These are phyloP conservation scores for Cyclotella cryptica DNA, from an alignment of 108 stramenopile species.

Conservation along the genomic window DNA sequence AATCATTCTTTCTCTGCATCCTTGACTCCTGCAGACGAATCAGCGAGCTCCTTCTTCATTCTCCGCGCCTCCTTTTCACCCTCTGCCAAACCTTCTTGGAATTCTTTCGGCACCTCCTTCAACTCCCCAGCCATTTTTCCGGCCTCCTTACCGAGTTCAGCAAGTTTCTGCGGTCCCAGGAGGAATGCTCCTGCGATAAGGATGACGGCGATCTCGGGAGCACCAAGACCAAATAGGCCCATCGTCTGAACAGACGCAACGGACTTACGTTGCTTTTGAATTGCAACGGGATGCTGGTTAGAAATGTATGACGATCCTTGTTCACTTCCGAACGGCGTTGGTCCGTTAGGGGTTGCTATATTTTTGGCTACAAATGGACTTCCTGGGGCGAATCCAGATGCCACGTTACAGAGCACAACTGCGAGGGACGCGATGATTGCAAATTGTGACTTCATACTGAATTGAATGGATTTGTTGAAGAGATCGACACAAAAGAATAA, in stretches of 20 bases:
- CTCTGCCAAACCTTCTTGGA: slow-evolving; percentile 92
- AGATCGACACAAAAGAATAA: not conserved
- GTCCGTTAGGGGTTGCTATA: slow-evolving; percentile 2
- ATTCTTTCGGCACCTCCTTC: slow-evolving; percentile 95
- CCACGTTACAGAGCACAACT: slow-evolving; percentile 21
- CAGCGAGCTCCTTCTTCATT: slow-evolving; percentile 67
- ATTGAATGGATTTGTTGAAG: not conserved
- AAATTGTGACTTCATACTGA: slow-evolving; percentile 13
- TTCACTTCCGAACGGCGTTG: slow-evolving; percentile 25
- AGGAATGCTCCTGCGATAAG: slow-evolving; percentile 92
- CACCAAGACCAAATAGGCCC: slow-evolving; percentile 94
- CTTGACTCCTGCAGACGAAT: slow-evolving; percentile 30
- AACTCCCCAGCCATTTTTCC: slow-evolving; percentile 96
- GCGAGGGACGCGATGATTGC: slow-evolving; percentile 25
- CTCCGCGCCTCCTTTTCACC: slow-evolving; percentile 82
- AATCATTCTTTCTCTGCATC: slow-evolving; percentile 52
- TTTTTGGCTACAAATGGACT: slow-evolving; percentile 39
- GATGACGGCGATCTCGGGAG: slow-evolving; percentile 92
- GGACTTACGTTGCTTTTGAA: slow-evolving; percentile 73
- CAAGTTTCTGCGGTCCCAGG: slow-evolving; percentile 93
- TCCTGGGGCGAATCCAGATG: slow-evolving; percentile 49
- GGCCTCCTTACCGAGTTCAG: slow-evolving; percentile 91
- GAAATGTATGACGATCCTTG: slow-evolving; percentile 49
- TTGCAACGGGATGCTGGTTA: slow-evolving; percentile 39
- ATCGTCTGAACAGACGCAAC: slow-evolving; percentile 83